phyloP scores from a whole-genome alignment of 176 grass and related monocot genomes.

The Carex scoparia region DNA sequence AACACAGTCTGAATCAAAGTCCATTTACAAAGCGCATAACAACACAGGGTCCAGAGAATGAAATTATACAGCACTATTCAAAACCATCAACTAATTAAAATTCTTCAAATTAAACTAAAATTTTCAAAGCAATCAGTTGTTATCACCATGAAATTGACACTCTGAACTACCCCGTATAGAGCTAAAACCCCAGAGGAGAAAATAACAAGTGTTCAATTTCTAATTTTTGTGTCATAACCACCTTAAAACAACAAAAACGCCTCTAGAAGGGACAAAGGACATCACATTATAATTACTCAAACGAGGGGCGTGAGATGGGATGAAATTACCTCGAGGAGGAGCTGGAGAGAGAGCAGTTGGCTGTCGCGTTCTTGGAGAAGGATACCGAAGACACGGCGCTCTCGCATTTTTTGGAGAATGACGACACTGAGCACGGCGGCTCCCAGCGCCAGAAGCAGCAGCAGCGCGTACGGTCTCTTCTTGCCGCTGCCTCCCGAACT shows the following conservation, averaged over 20 bases:
- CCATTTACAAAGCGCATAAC: background rate
- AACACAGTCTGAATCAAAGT: background rate
- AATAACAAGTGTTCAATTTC: background rate
- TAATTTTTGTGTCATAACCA: background rate
- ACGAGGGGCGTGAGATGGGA: background rate
- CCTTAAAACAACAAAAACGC: background rate
- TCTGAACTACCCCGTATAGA: background rate
- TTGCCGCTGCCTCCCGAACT: conserved; percentile 13
- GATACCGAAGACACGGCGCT: conserved; percentile 40
- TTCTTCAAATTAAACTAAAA: background rate
- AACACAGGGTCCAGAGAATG: background rate
- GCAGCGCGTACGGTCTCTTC: conserved; percentile 40
- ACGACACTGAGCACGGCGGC: conserved; percentile 39
- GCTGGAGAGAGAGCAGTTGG: conserved; percentile 50
- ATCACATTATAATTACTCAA: background rate
- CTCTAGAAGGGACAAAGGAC: background rate
- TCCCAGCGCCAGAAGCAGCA: conserved; percentile 54
- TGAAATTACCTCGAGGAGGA: conserved; percentile 53
- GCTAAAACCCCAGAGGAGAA: background rate
- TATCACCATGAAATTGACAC: conserved; percentile 10
- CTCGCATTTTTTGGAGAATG: conserved; percentile 67
- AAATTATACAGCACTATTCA: background rate
- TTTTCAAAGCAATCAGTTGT: background rate
- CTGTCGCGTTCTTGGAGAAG: conserved; percentile 55
- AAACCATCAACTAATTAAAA: background rate